Conservation (phyloP, 441 rosid genomes). For the Erysimum pusillum region DNA sequence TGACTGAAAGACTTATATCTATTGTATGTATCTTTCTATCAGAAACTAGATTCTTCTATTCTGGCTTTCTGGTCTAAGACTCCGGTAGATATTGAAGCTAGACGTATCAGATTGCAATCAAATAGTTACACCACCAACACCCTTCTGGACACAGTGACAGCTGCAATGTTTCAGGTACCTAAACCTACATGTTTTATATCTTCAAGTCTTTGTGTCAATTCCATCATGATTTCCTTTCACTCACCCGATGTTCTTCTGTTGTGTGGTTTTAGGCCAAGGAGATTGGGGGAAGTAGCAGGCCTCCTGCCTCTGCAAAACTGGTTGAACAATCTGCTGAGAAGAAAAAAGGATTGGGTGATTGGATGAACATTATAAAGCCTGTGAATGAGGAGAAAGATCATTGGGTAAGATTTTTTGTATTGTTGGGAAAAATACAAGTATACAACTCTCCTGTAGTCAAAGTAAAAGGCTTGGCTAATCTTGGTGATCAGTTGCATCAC, state of each 20-base stretch:
- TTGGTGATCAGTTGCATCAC: background rate
- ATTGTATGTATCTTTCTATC: slow-evolving; percentile 27
- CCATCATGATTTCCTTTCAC: background rate
- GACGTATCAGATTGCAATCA: slow-evolving; percentile 93
- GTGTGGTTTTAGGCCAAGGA: slow-evolving; percentile 77
- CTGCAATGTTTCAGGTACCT: slow-evolving; percentile 94
- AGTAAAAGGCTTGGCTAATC: slow-evolving; percentile 16
- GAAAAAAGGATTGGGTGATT: slow-evolving; percentile 84
- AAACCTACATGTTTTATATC: slow-evolving; percentile 5
- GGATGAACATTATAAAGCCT: slow-evolving; percentile 93
- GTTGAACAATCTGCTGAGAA: slow-evolving; percentile 74
- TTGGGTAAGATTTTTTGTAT: slow-evolving; percentile 70
- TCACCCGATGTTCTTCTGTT: slow-evolving; percentile 4
- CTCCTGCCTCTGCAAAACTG: slow-evolving; percentile 62
- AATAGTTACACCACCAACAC: slow-evolving; percentile 88
- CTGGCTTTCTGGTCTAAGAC: slow-evolving; percentile 98
- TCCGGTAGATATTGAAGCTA: slow-evolving; percentile 89
- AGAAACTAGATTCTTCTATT: slow-evolving; percentile 85
- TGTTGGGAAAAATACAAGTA: background rate
- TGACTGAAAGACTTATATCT: slow-evolving; percentile 26
- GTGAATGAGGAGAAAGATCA: slow-evolving; percentile 96
- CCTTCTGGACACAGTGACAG: slow-evolving; percentile 92
- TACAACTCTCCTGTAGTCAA: background rate
- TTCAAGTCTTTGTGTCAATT: background rate
- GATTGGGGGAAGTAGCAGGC: slow-evolving; percentile 82